Percentiles rank a stretch among this genome's conserved stretches.
These are phyloP conservation scores for Homolaphlyctis polyrhiza DNA, from an alignment of 371 early-diverging fungal genomes.

Conservation along the genomic window DNA sequence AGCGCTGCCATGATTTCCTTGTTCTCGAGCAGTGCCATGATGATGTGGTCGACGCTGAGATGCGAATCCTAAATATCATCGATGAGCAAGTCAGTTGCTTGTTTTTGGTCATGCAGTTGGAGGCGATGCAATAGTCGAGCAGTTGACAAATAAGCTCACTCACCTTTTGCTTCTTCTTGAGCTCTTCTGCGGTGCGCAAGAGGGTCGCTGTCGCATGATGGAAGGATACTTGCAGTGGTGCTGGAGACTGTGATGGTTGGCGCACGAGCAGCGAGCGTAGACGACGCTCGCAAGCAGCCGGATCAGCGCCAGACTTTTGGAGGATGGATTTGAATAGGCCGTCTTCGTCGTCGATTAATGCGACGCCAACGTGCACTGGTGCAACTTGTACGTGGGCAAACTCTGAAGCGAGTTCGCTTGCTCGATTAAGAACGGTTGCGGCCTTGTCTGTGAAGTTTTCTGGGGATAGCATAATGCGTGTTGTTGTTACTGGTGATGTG, in stretches of 20 bases:
- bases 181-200: constrained; percentile 64
- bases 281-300: constrained; percentile 65
- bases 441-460: constrained; percentile 88
- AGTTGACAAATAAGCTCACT: constrained; percentile 5
- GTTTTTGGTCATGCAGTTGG: neutral
- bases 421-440: constrained; percentile 46
- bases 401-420: constrained; percentile 73
- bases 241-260: constrained; percentile 81
- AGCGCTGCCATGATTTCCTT: constrained; percentile 56
- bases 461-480: constrained; percentile 19
- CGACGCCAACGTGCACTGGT: constrained; percentile 76
- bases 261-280: constrained; percentile 70
- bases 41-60: constrained; percentile 82
- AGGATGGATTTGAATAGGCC: constrained; percentile 46
- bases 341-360: constrained; percentile 68
- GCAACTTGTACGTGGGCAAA: constrained; percentile 69
- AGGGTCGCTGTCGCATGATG: constrained; percentile 57
- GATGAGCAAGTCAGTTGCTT: neutral
- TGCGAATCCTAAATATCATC: constrained; percentile 57
- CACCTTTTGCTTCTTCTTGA: constrained; percentile 68
- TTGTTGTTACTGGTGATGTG: constrained; percentile 2
- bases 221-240: constrained; percentile 69
- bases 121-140: neutral
- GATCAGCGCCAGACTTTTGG: constrained; percentile 79
- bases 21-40: constrained; percentile 74